A percentile compares a stretch with the other conserved stretches of the same genome.
Evolutionary conservation across 805 yeast genomes (phyloP).

Genomic region (Hanseniaspora mollemarum): DNA sequence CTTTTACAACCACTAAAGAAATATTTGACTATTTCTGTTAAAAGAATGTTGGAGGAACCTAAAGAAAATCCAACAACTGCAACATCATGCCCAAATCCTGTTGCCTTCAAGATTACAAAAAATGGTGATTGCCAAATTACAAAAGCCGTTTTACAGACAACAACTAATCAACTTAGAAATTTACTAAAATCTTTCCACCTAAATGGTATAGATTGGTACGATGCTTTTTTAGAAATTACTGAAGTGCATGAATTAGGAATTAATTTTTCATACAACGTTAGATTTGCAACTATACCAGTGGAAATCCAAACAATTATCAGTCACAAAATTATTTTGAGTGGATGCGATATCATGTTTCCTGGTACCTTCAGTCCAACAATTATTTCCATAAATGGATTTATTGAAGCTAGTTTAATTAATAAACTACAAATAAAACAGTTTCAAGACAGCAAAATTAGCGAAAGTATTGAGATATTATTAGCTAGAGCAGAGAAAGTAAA

Average conservation of each 20-base stretch:
- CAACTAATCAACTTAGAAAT: not conserved
- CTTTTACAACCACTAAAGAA: not conserved
- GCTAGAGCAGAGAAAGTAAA: not conserved
- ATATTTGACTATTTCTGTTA: not conserved
- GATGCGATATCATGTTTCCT: not conserved
- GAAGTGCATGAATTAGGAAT: not conserved
- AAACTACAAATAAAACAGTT: not conserved
- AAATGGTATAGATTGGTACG: not conserved
- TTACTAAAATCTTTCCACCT: not conserved
- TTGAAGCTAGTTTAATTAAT: not conserved
- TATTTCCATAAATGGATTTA: not conserved
- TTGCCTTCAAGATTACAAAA: not conserved
- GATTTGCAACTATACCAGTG: not conserved
- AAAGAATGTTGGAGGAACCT: not conserved
- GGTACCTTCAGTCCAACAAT: not conserved
- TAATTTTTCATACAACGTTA: not conserved
- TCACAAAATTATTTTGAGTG: not conserved
- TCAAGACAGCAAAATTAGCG: not conserved
- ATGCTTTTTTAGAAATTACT: not conserved
- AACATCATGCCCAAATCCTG: not conserved
- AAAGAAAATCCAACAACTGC: not conserved
- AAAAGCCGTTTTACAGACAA: not conserved
- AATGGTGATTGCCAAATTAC: conserved; percentile 1
- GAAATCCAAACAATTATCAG: not conserved
- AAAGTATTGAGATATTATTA: not conserved